phyloP scores from a whole-genome alignment of 306 rosid species.

The Vachellia collinsii region DNA sequence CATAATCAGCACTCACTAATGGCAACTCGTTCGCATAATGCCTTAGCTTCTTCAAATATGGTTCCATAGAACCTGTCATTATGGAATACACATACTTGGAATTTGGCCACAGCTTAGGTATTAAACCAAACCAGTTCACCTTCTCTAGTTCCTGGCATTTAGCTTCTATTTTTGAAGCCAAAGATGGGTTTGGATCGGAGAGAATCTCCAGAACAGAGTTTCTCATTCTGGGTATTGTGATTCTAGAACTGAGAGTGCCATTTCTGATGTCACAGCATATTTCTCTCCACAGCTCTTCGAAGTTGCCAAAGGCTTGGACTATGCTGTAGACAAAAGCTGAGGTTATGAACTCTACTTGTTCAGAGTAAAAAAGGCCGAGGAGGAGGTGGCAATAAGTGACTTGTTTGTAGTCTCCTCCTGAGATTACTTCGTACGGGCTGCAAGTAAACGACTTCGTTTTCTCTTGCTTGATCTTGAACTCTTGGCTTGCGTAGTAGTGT shows the following conservation, averaged over 20 bases:
- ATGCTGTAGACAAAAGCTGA: slow-evolving; percentile 82
- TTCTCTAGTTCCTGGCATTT: slow-evolving; percentile 53
- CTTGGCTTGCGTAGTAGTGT: slow-evolving; percentile 63
- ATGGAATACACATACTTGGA: slow-evolving; percentile 85
- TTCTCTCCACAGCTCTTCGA: slow-evolving; percentile 76
- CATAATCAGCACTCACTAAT: slow-evolving; percentile 88
- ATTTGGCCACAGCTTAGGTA: slow-evolving; percentile 84
- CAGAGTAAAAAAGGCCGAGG: slow-evolving; percentile 68
- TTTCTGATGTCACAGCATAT: slow-evolving; percentile 58
- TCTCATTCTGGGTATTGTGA: slow-evolving; percentile 52
- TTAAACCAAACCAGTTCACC: slow-evolving; percentile 69
- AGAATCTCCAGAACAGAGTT: slow-evolving; percentile 58
- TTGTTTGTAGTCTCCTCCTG: slow-evolving; percentile 84
- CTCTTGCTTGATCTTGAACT: slow-evolving; percentile 73
- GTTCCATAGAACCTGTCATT: slow-evolving; percentile 94
- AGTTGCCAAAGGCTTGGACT: slow-evolving; percentile 63
- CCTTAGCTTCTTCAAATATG: slow-evolving; percentile 70
- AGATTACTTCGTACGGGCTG: slow-evolving; percentile 72
- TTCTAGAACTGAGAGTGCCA: slow-evolving; percentile 55
- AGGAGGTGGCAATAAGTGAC: slow-evolving; percentile 92
- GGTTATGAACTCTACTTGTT: slow-evolving; percentile 72
- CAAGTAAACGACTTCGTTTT: slow-evolving; percentile 66
- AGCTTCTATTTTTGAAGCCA: slow-evolving; percentile 58
- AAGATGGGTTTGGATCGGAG: slow-evolving; percentile 49
- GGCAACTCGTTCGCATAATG: slow-evolving; percentile 76